A percentile compares a stretch with the other conserved stretches of the same genome.
These are phyloP conservation scores for Mucor plumbeus DNA, from an alignment of 371 early-diverging fungal genomes.

Conservation along the genomic window DNA sequence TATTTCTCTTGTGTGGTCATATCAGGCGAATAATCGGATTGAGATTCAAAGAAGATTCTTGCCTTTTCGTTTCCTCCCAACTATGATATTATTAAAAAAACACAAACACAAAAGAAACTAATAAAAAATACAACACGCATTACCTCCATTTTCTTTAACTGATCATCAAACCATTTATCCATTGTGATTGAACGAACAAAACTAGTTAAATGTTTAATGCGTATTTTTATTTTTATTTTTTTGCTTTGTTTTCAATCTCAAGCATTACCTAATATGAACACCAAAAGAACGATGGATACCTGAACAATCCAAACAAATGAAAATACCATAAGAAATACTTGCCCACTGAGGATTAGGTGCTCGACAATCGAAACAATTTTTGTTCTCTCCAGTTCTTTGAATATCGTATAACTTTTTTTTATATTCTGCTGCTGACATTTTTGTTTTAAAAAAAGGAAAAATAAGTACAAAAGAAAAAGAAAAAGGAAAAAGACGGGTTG, in stretches of 20 bases:
- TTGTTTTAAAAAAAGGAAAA: neutral
- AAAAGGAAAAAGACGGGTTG: slow-evolving; percentile 16
- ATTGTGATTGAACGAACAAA: slow-evolving; percentile 98
- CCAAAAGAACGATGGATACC: slow-evolving; percentile 94
- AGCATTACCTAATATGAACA: slow-evolving; percentile 83
- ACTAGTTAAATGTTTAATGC: slow-evolving; percentile 38
- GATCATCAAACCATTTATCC: slow-evolving; percentile 97
- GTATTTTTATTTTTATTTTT: neutral
- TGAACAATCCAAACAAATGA: slow-evolving; percentile 97
- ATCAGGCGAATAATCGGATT: slow-evolving; percentile 79
- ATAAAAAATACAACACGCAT: too few species aligned
- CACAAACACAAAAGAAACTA: too few species aligned
- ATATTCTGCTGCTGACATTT: slow-evolving; percentile 53
- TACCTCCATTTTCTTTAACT: slow-evolving; percentile 91
- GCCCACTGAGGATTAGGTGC: slow-evolving; percentile 94
- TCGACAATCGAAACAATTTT: slow-evolving; percentile 85
- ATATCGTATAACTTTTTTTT: slow-evolving; percentile 74
- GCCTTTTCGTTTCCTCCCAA: slow-evolving; percentile 95
- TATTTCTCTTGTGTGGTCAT: slow-evolving; percentile 89
- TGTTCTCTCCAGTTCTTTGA: slow-evolving; percentile 76
- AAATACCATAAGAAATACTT: slow-evolving; percentile 93
- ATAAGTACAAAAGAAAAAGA: neutral
- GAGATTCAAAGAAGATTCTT: slow-evolving; percentile 82
- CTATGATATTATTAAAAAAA: slow-evolving; percentile 29
- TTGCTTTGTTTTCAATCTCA: neutral